Percentiles rank a stretch among this genome's conserved stretches.
phyloP scores from a whole-genome alignment of 108 stramenopile genomes.

The Nitzschia sp. region DNA sequence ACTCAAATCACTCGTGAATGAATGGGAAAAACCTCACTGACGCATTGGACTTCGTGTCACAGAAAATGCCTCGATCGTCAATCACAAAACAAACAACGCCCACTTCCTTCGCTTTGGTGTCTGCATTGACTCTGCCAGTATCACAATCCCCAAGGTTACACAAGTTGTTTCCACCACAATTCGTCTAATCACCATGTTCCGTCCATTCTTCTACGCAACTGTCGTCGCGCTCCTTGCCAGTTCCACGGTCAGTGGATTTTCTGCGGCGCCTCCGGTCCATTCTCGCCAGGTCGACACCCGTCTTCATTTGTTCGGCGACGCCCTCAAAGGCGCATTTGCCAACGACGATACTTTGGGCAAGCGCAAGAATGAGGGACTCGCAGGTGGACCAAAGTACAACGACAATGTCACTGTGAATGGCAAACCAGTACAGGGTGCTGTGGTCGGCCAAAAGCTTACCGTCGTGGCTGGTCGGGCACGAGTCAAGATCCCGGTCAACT shows the following conservation, averaged over 20 bases:
- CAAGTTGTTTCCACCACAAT: no score
- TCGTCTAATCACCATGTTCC: conserved; percentile 13
- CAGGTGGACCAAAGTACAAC: conserved; percentile 70
- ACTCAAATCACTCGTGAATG: neutral
- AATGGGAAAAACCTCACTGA: neutral
- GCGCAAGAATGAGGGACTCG: conserved; percentile 69
- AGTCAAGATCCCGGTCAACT: conserved; percentile 86
- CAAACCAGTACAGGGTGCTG: conserved; percentile 67
- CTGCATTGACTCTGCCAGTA: no score
- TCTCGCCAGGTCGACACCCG: conserved; percentile 22
- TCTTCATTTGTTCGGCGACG: conserved; percentile 64
- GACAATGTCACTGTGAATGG: conserved; percentile 84
- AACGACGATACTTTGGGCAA: conserved; percentile 80
- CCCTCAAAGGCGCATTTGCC: conserved; percentile 72
- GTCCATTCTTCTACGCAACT: neutral
- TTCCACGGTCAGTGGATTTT: neutral
- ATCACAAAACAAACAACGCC: neutral
- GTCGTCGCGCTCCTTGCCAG: neutral
- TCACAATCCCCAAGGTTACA: no score
- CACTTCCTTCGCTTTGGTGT: neutral
- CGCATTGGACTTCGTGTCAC: neutral
- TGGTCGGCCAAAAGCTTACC: conserved; percentile 80
- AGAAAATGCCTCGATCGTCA: neutral
- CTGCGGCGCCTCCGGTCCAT: neutral
- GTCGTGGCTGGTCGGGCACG: conserved; percentile 71